Percentiles rank a stretch among this genome's conserved stretches.
These are phyloP conservation scores for Polygonum maritimum DNA, from an alignment of 148 eudicot species.

Conservation along the genomic window DNA sequence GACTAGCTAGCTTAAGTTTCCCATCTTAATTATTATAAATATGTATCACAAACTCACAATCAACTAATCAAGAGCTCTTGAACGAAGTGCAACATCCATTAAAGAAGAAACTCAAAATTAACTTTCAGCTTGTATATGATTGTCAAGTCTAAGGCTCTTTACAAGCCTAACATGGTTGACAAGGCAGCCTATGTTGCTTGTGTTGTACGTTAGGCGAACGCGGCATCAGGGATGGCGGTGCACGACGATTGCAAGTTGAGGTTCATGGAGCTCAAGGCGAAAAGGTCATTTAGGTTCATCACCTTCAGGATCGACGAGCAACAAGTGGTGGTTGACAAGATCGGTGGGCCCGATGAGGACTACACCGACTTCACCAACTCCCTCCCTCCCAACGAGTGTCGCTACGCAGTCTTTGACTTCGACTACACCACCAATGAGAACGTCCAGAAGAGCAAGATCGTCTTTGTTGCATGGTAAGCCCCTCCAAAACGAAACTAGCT, in stretches of 20 bases:
- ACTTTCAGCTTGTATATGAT: too few relatives aligned
- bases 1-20: too few relatives aligned
- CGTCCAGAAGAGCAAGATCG: slow-evolving; percentile 42
- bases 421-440: slow-evolving; percentile 38
- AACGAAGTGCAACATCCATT: too few relatives aligned
- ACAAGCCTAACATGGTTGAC: too few relatives aligned
- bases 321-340: slow-evolving; percentile 32
- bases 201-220: slow-evolving; percentile 23
- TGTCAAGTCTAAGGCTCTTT: too few relatives aligned
- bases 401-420: slow-evolving; percentile 35
- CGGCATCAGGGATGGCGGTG: slow-evolving; percentile 23
- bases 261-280: slow-evolving; percentile 34
- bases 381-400: slow-evolving; percentile 34
- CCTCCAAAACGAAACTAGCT: too few relatives aligned
- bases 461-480: slow-evolving; percentile 38
- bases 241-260: slow-evolving; percentile 38
- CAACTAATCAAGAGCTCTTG: too few relatives aligned
- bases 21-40: too few relatives aligned
- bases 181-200: background rate
- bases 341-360: slow-evolving; percentile 27
- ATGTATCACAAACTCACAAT: too few relatives aligned
- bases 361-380: slow-evolving; percentile 31
- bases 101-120: too few relatives aligned
- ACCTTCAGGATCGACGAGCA: slow-evolving; percentile 35
- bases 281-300: slow-evolving; percentile 28